Evolutionary conservation across 2,329 filamentous ascomycete species (phyloP).

Genomic region (Dothiorella sarmentorum): DNA sequence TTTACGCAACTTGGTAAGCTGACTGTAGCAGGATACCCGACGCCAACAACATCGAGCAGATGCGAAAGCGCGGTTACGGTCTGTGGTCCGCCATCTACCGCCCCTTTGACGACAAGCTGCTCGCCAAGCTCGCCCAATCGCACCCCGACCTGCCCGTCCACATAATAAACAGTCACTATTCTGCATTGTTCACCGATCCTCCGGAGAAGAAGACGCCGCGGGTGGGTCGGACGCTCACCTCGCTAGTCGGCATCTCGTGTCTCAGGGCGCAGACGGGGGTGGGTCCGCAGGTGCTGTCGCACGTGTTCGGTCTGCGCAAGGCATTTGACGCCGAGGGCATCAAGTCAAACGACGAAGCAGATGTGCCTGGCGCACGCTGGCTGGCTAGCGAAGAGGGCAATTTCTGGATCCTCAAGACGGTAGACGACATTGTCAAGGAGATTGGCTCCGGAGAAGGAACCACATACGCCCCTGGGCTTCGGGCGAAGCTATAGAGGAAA

Average conservation of each 20-base stretch:
- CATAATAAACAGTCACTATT: slow-evolving; percentile 73
- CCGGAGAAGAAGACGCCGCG: slow-evolving; percentile 33
- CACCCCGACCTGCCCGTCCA: slow-evolving; percentile 81
- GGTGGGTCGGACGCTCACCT: slow-evolving; percentile 69
- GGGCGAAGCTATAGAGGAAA: slow-evolving; percentile 36
- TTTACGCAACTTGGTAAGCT: slow-evolving; percentile 30
- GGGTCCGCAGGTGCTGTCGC: slow-evolving; percentile 75
- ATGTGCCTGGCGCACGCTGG: slow-evolving; percentile 51
- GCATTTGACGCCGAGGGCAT: slow-evolving; percentile 66
- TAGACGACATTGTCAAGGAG: slow-evolving; percentile 59
- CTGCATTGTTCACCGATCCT: slow-evolving; percentile 65
- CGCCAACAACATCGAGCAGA: slow-evolving; percentile 51
- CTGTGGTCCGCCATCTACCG: slow-evolving; percentile 77
- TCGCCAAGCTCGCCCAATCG: slow-evolving; percentile 65
- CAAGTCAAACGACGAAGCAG: slow-evolving; percentile 40
- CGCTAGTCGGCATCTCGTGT: slow-evolving; percentile 69
- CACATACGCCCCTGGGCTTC: slow-evolving; percentile 52
- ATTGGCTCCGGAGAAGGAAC: slow-evolving; percentile 27
- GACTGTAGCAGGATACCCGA: slow-evolving; percentile 21
- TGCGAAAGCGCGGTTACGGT: slow-evolving; percentile 56
- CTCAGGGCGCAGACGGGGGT: slow-evolving; percentile 77
- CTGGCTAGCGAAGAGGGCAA: slow-evolving; percentile 63
- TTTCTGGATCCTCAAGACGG: slow-evolving; percentile 59
- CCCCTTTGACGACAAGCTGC: slow-evolving; percentile 69
- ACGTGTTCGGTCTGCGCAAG: slow-evolving; percentile 78